Evolutionary conservation across 2,329 filamentous ascomycete species (phyloP), one percentile per base, ranked within the genome.

Genomic region (Colletotrichum orbiculare): DNA sequence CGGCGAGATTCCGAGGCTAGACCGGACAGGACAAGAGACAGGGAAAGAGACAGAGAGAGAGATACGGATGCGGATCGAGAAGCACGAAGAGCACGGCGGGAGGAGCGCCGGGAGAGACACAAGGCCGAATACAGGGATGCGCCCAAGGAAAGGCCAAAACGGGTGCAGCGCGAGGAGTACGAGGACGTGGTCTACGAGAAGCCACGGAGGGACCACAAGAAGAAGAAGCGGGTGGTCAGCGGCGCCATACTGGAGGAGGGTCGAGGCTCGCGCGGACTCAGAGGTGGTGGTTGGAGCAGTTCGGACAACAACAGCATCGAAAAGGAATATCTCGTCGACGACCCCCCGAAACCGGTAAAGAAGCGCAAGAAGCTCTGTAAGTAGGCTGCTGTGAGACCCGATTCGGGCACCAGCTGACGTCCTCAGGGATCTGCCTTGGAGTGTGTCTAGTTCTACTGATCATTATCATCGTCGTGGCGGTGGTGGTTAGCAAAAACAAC

Each of bases 201-300:
- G 48, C 74, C 78, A 10, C 74, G 77, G 45, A 80, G 70, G 67
- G 75, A 75, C 12, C 73, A 73, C 56, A 77, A 78, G 54, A 75
- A 83, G 68, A 87, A 87, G 72, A 83, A 83, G 61, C 81, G 91
- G 66, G 82, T 91, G n/a, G 89, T 91, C 17, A 93, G 90, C 67
- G 90, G 90, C 17, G 88, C 89, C 0, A 78, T 90, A 15, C 79
- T 91, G 69, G 91, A 93, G 72, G 90, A 93, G 74, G 90, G 90
- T 0, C 77, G 80, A n/a, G 76, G 76, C 7, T 73, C 69, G 17
- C 75, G 76, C 6, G 76, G 74, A 2, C 57, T 85, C 6, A 75
- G 83, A 65, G 83, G 83, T 6, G 82, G 83, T 70, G 77, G 71
- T 71, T 76, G 69, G 70, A 79, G 71, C 75, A 82, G 81, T 81